Evolutionary conservation across 2,329 filamentous ascomycete genomes (phyloP), one percentile per base, ranked within the genome.

Genomic region (Xylaria sp.): DNA sequence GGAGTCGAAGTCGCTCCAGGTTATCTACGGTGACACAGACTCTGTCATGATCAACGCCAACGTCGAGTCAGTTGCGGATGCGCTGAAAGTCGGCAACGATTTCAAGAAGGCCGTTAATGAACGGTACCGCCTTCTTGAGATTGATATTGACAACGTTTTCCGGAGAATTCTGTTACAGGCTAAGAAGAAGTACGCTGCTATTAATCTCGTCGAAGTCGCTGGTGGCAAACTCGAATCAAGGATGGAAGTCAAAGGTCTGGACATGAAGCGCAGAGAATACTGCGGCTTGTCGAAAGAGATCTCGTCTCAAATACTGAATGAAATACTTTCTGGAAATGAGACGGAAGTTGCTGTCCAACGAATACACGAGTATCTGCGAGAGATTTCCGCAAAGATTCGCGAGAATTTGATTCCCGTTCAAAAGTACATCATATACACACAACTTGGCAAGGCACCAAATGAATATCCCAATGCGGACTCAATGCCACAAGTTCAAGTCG

Each of bases 11-110:
- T 91, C 94, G 68, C 87, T 99, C 34, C 92, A 96, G 76, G 96
- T 99, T 79, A 98, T 99, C 71, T 99, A 99, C 75, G 96, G 96
- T 83, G 96, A 99, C 81, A 99, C 96, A 12, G 96, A 99, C 81
- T 99, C 96, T 8, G 96, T 99, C 82, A 99, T 99, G 96, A 98
- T 99, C 84, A 99, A 99, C 78, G 97, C 96, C 71, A 98, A 98
- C 77, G 94, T 96, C 64, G 93, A 98, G 81, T 97, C 92, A 73
- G 92, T 98, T 34, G 89, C 92, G 36, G 94, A 97, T 75, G 96
- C 96, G 1, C 84, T 98, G 75, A 94, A 92, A 77, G 92, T 99
- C 60, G 97, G 96, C 65, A 90, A 93, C 53, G 93, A 98, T 71
- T 98, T 99, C 86, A 98, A 98, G 82, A 91, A 90, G 75, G 89